Evolutionary conservation across 176 grass and related monocot genomes (phyloP).

Genomic region (Eremochloa ophiuroides): DNA sequence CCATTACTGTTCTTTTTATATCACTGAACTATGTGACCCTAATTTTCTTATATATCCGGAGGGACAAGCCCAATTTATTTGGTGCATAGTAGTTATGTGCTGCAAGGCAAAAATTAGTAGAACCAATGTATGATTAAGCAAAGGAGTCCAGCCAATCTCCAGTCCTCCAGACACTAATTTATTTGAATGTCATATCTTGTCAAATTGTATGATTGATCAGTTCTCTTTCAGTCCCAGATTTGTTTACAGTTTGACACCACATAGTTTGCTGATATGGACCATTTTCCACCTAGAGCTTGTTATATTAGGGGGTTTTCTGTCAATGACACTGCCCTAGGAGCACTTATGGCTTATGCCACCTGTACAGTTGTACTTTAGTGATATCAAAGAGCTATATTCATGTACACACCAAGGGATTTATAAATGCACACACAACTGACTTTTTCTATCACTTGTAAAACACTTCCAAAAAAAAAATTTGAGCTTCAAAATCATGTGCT

Average conservation of each 20-base stretch:
- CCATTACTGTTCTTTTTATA: neutral
- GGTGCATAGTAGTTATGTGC: neutral
- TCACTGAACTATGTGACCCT: neutral
- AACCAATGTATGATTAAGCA: neutral
- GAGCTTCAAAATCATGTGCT: neutral
- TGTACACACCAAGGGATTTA: neutral
- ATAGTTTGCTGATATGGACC: neutral
- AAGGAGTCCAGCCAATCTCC: neutral
- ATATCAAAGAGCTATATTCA: neutral
- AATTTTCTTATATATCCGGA: neutral
- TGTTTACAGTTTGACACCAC: neutral
- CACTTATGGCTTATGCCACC: neutral
- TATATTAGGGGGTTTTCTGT: neutral
- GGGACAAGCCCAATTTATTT: neutral
- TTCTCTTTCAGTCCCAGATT: neutral
- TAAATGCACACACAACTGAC: neutral
- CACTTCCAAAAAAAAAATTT: neutral
- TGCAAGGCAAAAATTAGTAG: neutral
- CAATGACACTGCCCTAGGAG: neutral
- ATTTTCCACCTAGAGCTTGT: neutral
- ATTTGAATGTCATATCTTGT: neutral
- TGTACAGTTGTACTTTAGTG: neutral
- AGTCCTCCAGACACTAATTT: neutral
- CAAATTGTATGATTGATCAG: neutral
- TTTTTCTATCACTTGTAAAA: neutral